phyloP scores from a whole-genome alignment of 2,329 filamentous ascomycete genomes.

The Fusarium oxysporum region DNA sequence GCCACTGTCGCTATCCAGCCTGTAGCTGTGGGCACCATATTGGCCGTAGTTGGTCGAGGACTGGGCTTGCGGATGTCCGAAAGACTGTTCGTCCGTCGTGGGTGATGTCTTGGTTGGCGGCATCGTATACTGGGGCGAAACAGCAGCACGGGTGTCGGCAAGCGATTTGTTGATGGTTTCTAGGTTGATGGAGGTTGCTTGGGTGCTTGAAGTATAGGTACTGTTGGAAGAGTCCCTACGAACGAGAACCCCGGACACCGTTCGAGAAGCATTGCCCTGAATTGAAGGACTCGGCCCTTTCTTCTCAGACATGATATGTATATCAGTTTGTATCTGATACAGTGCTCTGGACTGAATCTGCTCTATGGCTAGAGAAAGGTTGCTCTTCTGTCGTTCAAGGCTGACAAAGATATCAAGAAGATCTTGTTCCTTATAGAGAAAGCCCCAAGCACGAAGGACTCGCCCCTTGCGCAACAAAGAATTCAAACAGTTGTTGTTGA shows the following conservation, averaged over 20 bases:
- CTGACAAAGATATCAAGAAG: constrained; percentile 26
- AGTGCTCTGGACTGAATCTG: constrained; percentile 55
- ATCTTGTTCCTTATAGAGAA: constrained; percentile 16
- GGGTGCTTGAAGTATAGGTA: neutral
- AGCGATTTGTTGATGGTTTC: neutral
- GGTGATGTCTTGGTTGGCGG: fast-evolving
- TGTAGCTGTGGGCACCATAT: neutral
- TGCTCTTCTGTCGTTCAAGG: constrained; percentile 36
- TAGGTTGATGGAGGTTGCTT: neutral
- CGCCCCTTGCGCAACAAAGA: neutral
- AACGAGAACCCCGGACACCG: neutral
- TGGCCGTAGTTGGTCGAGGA: too few species aligned
- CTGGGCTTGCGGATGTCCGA: too few species aligned
- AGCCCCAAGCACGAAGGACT: neutral
- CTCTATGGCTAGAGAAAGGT: constrained; percentile 12
- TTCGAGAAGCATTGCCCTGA: neutral
- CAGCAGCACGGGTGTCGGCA: neutral
- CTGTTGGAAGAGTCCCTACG: neutral
- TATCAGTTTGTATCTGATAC: constrained; percentile 35
- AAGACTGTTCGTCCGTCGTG: neutral
- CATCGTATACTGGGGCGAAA: neutral
- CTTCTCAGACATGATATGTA: neutral
- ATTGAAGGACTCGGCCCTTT: neutral
- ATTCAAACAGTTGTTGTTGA: constrained; percentile 17
- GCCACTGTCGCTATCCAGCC: fast-evolving